Evolutionary conservation across 2,329 filamentous ascomycete genomes (phyloP).

Genomic region (Colletotrichum liaoningense): DNA sequence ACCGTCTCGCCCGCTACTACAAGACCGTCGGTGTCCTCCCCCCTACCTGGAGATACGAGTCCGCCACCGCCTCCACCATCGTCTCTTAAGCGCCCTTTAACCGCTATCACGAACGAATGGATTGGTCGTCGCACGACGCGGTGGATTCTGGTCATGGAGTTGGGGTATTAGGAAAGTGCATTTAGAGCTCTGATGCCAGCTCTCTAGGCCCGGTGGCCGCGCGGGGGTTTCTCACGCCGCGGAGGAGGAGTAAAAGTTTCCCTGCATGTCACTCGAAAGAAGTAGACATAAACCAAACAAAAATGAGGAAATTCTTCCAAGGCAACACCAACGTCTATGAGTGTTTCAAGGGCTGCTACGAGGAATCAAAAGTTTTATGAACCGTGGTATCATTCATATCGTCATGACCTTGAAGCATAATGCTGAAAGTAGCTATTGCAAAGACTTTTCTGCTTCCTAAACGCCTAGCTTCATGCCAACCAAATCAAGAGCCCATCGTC

Average conservation of each 20-base stretch:
- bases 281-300: constrained; percentile 21
- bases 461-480: constrained; percentile 26
- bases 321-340: neutral
- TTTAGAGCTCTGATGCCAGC: constrained; percentile 57
- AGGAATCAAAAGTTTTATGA: constrained; percentile 23
- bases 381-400: constrained; percentile 22
- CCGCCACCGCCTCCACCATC: constrained; percentile 92
- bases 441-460: constrained; percentile 28
- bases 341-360: neutral
- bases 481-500: neutral
- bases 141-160: constrained; percentile 57
- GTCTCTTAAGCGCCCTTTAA: constrained; percentile 77
- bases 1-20: constrained; percentile 99
- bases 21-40: constrained; percentile 89
- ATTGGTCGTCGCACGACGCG: constrained; percentile 37
- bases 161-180: constrained; percentile 54
- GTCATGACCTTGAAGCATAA: neutral
- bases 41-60: constrained; percentile 99
- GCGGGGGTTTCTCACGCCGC: constrained; percentile 12
- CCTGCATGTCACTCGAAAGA: constrained; percentile 23
- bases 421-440: neutral
- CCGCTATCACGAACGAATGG: constrained; percentile 37
- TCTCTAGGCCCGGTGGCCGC: constrained; percentile 32
- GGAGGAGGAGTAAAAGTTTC: constrained; percentile 29
- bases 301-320: constrained; percentile 20